phyloP scores from a whole-genome alignment of 306 rosid genomes.

The Trichosanthes cucumerina region DNA sequence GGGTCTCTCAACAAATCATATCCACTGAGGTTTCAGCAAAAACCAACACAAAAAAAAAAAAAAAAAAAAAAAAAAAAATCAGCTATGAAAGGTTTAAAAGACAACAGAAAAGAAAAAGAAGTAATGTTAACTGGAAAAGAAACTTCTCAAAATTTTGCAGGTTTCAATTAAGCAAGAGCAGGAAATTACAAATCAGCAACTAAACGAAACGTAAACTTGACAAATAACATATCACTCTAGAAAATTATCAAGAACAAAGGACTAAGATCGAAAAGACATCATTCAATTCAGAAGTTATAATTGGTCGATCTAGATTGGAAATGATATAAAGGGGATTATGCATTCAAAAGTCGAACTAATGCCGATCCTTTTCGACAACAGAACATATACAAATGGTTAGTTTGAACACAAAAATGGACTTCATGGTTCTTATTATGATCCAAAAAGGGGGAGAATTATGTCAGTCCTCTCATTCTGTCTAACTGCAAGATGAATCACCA shows the following conservation, averaged over 20 bases:
- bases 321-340: not conserved
- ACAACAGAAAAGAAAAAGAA: not conserved
- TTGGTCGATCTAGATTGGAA: no score
- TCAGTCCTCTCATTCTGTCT: not conserved
- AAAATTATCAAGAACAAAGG: not conserved
- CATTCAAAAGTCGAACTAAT: not conserved
- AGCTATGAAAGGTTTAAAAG: not conserved
- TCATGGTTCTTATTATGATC: not conserved
- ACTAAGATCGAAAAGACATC: not conserved
- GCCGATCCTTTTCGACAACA: not conserved
- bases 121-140: not conserved
- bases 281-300: not conserved
- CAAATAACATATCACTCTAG: not conserved
- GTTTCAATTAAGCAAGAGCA: not conserved
- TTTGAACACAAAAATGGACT: not conserved
- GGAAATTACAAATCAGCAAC: not conserved
- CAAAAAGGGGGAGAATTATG: not conserved
- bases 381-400: not conserved
- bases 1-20: constrained; percentile 83
- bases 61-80: no score
- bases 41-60: not conserved
- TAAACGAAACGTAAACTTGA: not conserved
- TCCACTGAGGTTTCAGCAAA: constrained; percentile 34
- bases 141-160: not conserved
- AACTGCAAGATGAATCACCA: not conserved